These are phyloP conservation scores for Cytospora paraplurivora DNA, from an alignment of 2,329 filamentous ascomycete genomes.

Conservation along the genomic window DNA sequence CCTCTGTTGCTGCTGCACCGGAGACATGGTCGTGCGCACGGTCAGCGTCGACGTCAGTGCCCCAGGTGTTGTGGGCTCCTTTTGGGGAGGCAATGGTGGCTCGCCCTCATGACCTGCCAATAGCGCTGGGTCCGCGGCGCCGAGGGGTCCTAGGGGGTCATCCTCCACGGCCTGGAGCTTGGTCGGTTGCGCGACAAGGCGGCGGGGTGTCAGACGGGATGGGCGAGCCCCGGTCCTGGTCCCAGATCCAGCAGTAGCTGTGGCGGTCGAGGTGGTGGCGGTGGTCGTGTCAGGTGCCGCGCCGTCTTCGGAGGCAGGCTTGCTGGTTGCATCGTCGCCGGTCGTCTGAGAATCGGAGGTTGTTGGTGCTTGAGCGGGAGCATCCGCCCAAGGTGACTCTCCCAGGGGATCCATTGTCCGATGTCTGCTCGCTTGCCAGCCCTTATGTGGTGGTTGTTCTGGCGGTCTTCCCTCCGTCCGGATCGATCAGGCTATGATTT, in stretches of 20 bases:
- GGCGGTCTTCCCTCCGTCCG: background rate
- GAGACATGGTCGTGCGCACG: slow-evolving; percentile 59
- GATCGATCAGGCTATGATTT: background rate
- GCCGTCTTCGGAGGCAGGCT: slow-evolving; percentile 32
- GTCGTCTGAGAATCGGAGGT: slow-evolving; percentile 36
- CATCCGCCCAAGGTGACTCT: slow-evolving; percentile 58
- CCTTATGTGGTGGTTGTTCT: background rate
- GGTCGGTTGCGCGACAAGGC: slow-evolving; percentile 73
- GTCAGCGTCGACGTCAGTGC: slow-evolving; percentile 42
- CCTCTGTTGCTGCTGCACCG: slow-evolving; percentile 40
- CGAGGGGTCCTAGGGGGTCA: slow-evolving; percentile 74
- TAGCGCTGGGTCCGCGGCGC: slow-evolving; percentile 49
- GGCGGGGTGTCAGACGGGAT: slow-evolving; percentile 55
- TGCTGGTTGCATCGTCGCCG: slow-evolving; percentile 37
- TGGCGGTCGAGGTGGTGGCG: slow-evolving; percentile 35
- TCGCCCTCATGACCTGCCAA: slow-evolving; percentile 15
- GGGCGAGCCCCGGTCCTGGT: slow-evolving; percentile 40
- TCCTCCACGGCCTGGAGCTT: slow-evolving; percentile 77
- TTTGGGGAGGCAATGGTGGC: slow-evolving; percentile 69
- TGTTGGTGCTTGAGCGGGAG: slow-evolving; percentile 36
- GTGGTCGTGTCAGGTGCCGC: slow-evolving; percentile 35
- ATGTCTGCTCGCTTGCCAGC: background rate
- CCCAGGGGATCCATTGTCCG: slow-evolving; percentile 50
- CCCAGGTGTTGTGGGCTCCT: slow-evolving; percentile 53
- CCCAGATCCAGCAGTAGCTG: slow-evolving; percentile 37